Evolutionary conservation across 2,329 filamentous ascomycete species (phyloP).

Genomic region (Trichocomaceae sp.): DNA sequence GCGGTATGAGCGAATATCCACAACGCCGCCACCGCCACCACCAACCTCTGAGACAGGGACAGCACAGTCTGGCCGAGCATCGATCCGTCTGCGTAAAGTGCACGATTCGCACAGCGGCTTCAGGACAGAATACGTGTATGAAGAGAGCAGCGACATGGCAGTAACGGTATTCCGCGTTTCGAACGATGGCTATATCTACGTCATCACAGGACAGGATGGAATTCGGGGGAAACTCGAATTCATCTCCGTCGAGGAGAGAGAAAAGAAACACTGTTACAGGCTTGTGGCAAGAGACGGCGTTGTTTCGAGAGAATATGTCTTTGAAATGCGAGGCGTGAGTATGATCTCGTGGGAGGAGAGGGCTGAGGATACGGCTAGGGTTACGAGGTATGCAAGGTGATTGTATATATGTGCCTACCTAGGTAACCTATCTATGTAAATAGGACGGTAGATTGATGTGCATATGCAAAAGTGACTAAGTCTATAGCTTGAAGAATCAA

Average conservation of each 20-base stretch:
- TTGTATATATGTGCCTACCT: too few species aligned
- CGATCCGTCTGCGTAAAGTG: not conserved
- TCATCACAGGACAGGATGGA: not conserved
- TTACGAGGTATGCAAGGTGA: constrained; percentile 4
- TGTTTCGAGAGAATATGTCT: constrained; percentile 17
- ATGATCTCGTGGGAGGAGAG: constrained; percentile 22
- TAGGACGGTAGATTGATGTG: too few species aligned
- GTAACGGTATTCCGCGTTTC: not conserved
- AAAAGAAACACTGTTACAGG: constrained; percentile 2
- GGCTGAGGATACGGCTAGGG: not conserved
- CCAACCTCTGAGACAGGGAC: not conserved
- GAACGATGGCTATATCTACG: not conserved
- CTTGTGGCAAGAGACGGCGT: not conserved
- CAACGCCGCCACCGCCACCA: not conserved
- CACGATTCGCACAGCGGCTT: not conserved
- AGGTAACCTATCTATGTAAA: too few species aligned
- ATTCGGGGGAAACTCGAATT: not conserved
- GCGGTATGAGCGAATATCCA: constrained; percentile 3
- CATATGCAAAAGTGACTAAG: too few species aligned
- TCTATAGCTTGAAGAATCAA: not conserved
- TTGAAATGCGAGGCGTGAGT: constrained; percentile 23
- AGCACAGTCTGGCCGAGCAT: not conserved
- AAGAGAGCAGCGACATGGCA: not conserved
- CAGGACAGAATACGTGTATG: not conserved
- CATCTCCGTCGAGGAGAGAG: not conserved